Evolutionary conservation across 768 basidiomycete genomes (phyloP).

Genomic region (Lactarius sp.): DNA sequence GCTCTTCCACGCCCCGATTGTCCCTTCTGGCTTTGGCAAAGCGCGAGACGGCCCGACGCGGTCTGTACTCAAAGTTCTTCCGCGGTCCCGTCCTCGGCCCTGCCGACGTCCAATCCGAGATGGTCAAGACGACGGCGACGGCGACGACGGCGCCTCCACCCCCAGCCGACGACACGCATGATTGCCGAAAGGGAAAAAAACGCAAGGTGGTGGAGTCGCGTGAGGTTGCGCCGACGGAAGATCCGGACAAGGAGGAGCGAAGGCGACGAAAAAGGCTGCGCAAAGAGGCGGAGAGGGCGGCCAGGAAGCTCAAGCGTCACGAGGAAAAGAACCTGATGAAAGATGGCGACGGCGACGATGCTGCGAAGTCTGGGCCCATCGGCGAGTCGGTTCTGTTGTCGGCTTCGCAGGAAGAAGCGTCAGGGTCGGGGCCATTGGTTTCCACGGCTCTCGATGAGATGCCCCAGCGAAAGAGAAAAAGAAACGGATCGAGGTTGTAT

Average conservation of each 20-base stretch:
- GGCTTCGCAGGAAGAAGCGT: not conserved
- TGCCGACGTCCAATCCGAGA: constrained; percentile 31
- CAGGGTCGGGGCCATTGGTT: not conserved
- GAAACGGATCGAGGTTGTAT: constrained; percentile 3
- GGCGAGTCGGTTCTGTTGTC: not conserved
- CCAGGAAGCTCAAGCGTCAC: constrained; percentile 18
- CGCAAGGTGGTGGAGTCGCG: not conserved
- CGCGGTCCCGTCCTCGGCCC: constrained; percentile 66
- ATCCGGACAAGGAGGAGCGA: constrained; percentile 12
- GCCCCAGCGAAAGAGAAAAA: constrained; percentile 13
- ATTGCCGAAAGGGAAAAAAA: constrained; percentile 11
- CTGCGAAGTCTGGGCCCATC: not conserved
- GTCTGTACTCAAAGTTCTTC: constrained; percentile 78
- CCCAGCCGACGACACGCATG: not conserved
- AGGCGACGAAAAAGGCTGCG: constrained; percentile 14
- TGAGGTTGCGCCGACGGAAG: not conserved
- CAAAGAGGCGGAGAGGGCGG: constrained; percentile 24
- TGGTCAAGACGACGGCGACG: not conserved
- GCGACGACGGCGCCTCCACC: not conserved
- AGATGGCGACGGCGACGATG: not conserved
- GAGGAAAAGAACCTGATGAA: constrained; percentile 13
- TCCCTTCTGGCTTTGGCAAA: constrained; percentile 63
- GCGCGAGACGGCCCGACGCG: constrained; percentile 68
- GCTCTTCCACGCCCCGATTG: constrained; percentile 34
- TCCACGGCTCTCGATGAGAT: not conserved